Evolutionary conservation across 495 filamentous ascomycete species (phyloP).

Genomic region (Aspergillus baeticus): DNA sequence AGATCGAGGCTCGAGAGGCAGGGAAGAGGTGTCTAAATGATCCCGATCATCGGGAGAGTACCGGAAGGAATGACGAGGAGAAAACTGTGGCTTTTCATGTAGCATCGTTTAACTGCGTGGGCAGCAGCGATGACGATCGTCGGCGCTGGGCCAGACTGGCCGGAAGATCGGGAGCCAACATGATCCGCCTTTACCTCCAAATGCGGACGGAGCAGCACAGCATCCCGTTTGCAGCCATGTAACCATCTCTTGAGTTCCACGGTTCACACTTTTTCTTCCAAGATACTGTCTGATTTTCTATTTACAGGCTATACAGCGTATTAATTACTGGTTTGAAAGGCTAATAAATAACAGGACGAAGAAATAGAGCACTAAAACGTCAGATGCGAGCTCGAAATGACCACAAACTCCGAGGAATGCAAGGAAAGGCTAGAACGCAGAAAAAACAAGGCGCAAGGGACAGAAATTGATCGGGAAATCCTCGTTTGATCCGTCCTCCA

Average conservation of each 20-base stretch:
- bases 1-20: neutral
- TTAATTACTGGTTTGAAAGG: neutral
- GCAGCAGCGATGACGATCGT: conserved; percentile 1
- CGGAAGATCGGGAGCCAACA: neutral
- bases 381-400: neutral
- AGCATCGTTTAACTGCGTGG: conserved; percentile 5
- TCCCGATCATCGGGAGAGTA: neutral
- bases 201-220: conserved; percentile 8
- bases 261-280: conserved; percentile 1
- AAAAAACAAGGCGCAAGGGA: neutral
- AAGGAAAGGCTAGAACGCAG: conserved; percentile 9
- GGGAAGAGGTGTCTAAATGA: neutral
- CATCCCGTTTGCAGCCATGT: conserved; percentile 24
- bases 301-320: conserved; percentile 9
- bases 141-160: conserved; percentile 3
- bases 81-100: conserved; percentile 7
- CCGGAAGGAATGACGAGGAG: conserved; percentile 9
- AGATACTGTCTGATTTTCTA: conserved; percentile 9
- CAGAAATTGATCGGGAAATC: neutral
- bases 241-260: conserved; percentile 2
- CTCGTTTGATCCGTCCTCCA: neutral
- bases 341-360: conserved; percentile 4
- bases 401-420: conserved; percentile 16
- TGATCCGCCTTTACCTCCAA: conserved; percentile 3
- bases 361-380: neutral